A percentile compares a stretch with the other conserved stretches of the same genome.
Conservation (phyloP, 441 rosid genomes). For the Metrosideros polymorpha region DNA sequence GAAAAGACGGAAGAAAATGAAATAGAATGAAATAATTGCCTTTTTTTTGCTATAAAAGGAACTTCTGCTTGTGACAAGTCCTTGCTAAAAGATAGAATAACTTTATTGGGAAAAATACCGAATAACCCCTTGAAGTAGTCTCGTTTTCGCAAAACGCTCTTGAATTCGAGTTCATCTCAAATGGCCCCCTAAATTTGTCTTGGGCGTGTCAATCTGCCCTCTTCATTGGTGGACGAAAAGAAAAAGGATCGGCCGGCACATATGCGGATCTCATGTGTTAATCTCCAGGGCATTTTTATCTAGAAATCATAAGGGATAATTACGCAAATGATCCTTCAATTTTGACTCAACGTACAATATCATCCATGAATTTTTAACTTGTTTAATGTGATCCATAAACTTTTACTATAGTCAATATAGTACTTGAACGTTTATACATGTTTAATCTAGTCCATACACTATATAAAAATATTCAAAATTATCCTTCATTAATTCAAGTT, state of each 20-base stretch:
- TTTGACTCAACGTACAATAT: rapidly evolving
- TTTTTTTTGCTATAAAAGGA: not conserved
- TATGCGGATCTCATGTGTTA: not conserved
- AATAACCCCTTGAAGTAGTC: not conserved
- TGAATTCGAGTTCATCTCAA: not conserved
- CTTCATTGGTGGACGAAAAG: not conserved
- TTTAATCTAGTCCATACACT: not conserved
- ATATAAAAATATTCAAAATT: not conserved
- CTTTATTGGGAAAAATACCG: not conserved
- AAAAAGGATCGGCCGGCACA: not conserved
- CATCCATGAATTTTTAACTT: not conserved
- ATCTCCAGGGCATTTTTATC: not conserved
- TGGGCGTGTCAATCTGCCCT: rapidly evolving
- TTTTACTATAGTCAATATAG: too few species aligned
- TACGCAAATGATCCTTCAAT: rapidly evolving
- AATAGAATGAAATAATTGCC: not conserved
- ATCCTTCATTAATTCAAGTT: not conserved
- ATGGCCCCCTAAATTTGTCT: not conserved
- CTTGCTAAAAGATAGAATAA: not conserved
- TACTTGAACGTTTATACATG: too few species aligned
- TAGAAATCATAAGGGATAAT: not conserved
- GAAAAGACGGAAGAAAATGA: not conserved
- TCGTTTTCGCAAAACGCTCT: not conserved
- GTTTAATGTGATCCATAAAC: rapidly evolving
- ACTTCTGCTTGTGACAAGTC: not conserved